phyloP scores from a whole-genome alignment of 768 basidiomycete genomes.

The Sistotremastrum niveocremeum region DNA sequence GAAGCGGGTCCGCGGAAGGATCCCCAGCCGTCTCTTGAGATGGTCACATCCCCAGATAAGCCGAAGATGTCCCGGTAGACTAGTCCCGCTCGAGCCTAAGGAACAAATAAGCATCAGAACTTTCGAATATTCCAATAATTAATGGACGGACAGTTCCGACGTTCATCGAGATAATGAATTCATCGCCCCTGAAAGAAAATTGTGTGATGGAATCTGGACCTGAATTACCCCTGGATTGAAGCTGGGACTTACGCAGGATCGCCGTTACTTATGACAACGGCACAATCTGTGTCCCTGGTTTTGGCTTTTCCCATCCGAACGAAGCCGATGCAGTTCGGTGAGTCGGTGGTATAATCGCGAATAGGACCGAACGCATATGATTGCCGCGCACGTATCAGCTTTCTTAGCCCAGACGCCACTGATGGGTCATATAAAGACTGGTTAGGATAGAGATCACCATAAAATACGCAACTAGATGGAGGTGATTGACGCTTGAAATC shows the following conservation, averaged over 20 bases:
- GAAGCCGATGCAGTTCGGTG: conserved; percentile 59
- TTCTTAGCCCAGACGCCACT: conserved; percentile 35
- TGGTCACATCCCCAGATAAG: conserved; percentile 1
- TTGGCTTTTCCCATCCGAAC: conserved; percentile 39
- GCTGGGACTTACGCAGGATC: not conserved
- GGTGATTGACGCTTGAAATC: not conserved
- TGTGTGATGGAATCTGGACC: not conserved
- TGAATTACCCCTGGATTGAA: not conserved
- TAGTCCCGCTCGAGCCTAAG: not conserved
- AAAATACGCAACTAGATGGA: conserved; percentile 62
- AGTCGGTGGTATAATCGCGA: conserved; percentile 42
- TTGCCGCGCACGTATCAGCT: conserved; percentile 49
- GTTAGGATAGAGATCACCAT: conserved; percentile 71
- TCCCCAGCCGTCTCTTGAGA: conserved; percentile 1
- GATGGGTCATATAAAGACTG: conserved; percentile 46
- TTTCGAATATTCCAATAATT: conserved; percentile 1
- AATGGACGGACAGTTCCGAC: conserved; percentile 40
- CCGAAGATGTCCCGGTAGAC: not conserved
- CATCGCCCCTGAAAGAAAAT: conserved; percentile 15
- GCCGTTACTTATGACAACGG: conserved; percentile 56
- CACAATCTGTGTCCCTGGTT: conserved; percentile 32
- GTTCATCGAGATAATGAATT: conserved; percentile 45
- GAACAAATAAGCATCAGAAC: conserved; percentile 1
- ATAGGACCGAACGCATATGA: conserved; percentile 51
- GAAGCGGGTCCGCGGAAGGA: conserved; percentile 2